phyloP scores from a whole-genome alignment of 345 rosid genomes.

The Salix brachista region DNA sequence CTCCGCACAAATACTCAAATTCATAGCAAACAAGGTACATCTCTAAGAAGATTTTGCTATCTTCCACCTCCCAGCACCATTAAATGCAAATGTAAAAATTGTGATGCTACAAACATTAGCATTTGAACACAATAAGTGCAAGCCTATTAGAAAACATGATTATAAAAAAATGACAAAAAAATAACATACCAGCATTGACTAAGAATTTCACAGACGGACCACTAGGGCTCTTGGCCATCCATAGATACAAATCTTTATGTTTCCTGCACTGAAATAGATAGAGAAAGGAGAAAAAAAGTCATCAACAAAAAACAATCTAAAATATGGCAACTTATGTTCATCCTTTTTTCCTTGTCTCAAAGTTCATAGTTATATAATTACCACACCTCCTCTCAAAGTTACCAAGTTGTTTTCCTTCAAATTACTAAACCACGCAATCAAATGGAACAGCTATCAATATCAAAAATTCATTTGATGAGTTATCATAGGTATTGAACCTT shows the following conservation, averaged over 20 bases:
- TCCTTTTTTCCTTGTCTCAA: background rate
- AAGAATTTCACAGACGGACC: conserved; percentile 95
- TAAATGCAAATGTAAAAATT: background rate
- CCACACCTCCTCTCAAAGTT: background rate
- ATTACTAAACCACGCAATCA: background rate
- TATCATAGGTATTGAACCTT: background rate
- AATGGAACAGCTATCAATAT: background rate
- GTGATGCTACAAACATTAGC: background rate
- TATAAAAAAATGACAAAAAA: background rate
- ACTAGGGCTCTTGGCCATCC: conserved; percentile 64
- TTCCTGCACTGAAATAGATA: conserved; percentile 71
- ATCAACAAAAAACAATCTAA: background rate
- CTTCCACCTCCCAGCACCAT: background rate
- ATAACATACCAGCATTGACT: conserved; percentile 78
- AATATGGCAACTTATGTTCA: background rate
- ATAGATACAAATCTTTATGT: conserved; percentile 81
- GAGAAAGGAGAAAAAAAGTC: background rate
- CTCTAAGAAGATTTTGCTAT: background rate
- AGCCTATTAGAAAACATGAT: background rate
- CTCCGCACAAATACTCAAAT: background rate
- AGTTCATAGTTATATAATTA: background rate
- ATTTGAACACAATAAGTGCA: background rate
- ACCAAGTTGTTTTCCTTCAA: background rate
- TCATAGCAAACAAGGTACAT: background rate
- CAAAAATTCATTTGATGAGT: background rate